Percentiles rank a stretch among this genome's conserved stretches.
Conservation (phyloP, 2,329 filamentous ascomycete species). For the Aspergillus thermomutatus region DNA sequence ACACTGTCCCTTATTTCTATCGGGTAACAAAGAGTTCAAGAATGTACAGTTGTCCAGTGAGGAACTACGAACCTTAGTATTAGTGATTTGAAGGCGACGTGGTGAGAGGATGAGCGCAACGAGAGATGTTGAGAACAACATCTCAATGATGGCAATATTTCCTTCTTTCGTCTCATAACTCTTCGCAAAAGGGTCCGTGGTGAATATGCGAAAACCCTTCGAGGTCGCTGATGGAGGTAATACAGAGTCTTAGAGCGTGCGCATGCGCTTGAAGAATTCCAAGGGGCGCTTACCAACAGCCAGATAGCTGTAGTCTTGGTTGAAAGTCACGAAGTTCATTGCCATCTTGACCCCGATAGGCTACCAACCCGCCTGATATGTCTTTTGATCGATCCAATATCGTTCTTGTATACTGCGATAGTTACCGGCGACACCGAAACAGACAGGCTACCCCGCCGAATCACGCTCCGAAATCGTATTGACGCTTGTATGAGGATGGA, state of each 20-base stretch:
- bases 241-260: slow-evolving; percentile 8
- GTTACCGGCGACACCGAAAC: not conserved
- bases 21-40: not conserved
- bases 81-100: slow-evolving; percentile 89
- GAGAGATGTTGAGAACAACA: slow-evolving; percentile 97
- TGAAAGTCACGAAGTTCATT: slow-evolving; percentile 98
- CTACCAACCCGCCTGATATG: not conserved
- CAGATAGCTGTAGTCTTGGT: slow-evolving; percentile 96
- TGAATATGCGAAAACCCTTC: slow-evolving; percentile 93
- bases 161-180: slow-evolving; percentile 92
- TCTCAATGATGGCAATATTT: slow-evolving; percentile 94
- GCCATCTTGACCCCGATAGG: slow-evolving; percentile 52
- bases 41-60: slow-evolving; percentile 2
- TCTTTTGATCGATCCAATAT: not conserved
- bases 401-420: not conserved
- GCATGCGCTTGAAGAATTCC: slow-evolving; percentile 3
- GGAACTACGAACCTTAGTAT: slow-evolving; percentile 72
- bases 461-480: not conserved
- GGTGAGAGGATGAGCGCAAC: slow-evolving; percentile 92
- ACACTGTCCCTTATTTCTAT: not conserved
- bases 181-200: slow-evolving; percentile 92
- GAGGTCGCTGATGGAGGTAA: slow-evolving; percentile 65
- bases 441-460: slow-evolving; percentile 13
- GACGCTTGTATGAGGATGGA: slow-evolving; percentile 4
- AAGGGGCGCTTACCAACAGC: slow-evolving; percentile 69